phyloP scores from a whole-genome alignment of 106 monocot species.

The Chionographis japonica region DNA sequence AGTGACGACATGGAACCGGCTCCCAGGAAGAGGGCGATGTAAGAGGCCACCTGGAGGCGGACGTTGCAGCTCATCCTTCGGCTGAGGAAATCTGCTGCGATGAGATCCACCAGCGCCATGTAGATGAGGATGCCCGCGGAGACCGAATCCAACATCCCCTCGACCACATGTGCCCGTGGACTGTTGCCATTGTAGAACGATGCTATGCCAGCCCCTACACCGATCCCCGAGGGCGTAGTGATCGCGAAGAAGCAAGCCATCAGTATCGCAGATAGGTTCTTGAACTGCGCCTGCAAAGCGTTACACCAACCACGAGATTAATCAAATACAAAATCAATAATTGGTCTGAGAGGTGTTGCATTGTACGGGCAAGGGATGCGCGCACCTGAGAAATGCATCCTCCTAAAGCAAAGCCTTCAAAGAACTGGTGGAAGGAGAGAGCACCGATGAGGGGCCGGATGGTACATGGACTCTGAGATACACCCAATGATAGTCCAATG shows the following conservation, averaged over 20 bases:
- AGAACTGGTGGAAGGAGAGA: constrained; percentile 96
- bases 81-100: constrained; percentile 62
- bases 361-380: not conserved
- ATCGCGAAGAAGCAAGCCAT: constrained; percentile 60
- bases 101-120: constrained; percentile 65
- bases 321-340: not conserved
- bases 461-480: constrained; percentile 84
- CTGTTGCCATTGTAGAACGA: constrained; percentile 32
- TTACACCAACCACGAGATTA: too few species aligned
- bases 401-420: constrained; percentile 92
- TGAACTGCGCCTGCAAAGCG: constrained; percentile 60
- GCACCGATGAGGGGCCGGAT: constrained; percentile 82
- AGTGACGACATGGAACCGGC: constrained; percentile 37
- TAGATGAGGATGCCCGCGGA: constrained; percentile 68
- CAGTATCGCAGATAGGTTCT: constrained; percentile 20
- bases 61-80: constrained; percentile 27
- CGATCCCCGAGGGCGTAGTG: constrained; percentile 48
- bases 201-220: constrained; percentile 25
- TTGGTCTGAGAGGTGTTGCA: not conserved
- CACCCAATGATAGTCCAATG: constrained; percentile 86
- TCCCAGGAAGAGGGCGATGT: constrained; percentile 24
- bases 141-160: constrained; percentile 56
- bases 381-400: constrained; percentile 82
- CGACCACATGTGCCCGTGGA: constrained; percentile 41
- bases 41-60: constrained; percentile 36